Base-by-base conservation (phyloP, 306 rosid genomes). In the Quercus aquifolioides region DNA sequence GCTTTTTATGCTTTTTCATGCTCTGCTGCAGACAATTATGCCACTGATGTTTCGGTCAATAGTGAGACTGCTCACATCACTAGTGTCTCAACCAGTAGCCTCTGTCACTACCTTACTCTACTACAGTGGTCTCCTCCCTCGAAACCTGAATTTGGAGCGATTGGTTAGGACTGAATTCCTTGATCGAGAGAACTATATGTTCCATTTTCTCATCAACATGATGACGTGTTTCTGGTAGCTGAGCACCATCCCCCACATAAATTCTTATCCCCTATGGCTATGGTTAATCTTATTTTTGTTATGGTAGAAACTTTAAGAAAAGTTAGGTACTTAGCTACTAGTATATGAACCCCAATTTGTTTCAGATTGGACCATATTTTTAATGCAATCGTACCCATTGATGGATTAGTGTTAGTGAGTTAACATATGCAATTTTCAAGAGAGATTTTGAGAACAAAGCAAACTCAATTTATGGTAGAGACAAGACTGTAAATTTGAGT, bases 181-280 rank as follows among this genome's bases (percentile, higher is more conserved):
- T 63, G 80, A 80, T 23, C 88, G 19, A 23, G 83, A 87, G 19
- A 89, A 91, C 78, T 77, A 76, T 55, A 78, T 92, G 77, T 92
- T 91, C 85, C 87, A 80, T 76, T 81, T 89, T 74, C 89, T 91
- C 57, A 33, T 86, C 82, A 25, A 38, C 63, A 14, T 92, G 74
- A 65, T 91, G 56, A 80, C 87, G 78, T 90, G 90, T 31, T 81
- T 92, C 38, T 90, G 88, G 91, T 92, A 84, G 89, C 28, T 26
- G 13, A 46, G 26, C 4, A 19, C 73, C 17, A 49, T 10, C 11
- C 21, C 43, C 65, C 73, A 72, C 23, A 33, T 13, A 28, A 64
- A 64, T 64, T 64, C 21, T 30, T 64, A 64, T 5, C 19, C 2
- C 70, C 70, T 26, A 64, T 49, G 54, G 17, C 17, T 41, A 41